These are phyloP conservation scores for Ottelia alismoides DNA, from an alignment of 106 monocot species.

Conservation along the genomic window DNA sequence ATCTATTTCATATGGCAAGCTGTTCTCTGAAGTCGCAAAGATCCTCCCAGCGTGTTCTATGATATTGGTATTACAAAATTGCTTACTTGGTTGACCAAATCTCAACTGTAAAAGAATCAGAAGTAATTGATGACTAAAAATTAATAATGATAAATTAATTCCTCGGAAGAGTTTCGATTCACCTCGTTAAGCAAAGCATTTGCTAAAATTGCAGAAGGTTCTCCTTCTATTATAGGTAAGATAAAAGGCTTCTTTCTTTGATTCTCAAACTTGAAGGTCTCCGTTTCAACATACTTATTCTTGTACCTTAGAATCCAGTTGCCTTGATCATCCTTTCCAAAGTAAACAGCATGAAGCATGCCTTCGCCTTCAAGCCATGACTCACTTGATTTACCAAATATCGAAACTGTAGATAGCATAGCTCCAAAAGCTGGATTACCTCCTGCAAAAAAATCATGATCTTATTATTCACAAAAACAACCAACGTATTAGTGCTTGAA, in stretches of 20 bases:
- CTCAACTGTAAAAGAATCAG: constrained; percentile 8
- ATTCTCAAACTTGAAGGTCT: constrained; percentile 33
- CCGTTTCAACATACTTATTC: constrained; percentile 34
- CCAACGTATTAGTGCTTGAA: too few relatives aligned
- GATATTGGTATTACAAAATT: constrained; percentile 11
- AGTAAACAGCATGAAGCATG: constrained; percentile 49
- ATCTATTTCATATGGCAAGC: constrained; percentile 14
- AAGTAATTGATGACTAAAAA: too few relatives aligned
- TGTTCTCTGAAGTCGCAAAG: constrained; percentile 5
- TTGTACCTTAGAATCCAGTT: constrained; percentile 29
- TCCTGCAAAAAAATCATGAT: constrained; percentile 29
- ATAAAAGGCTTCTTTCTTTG: constrained; percentile 24
- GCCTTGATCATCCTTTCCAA: constrained; percentile 11
- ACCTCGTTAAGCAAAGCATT: constrained; percentile 28
- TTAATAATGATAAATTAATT: too few relatives aligned
- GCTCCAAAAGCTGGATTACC: constrained; percentile 40
- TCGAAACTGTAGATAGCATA: constrained; percentile 20
- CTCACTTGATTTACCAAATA: constrained; percentile 28
- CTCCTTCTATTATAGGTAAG: constrained; percentile 36
- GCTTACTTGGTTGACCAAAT: constrained; percentile 9
- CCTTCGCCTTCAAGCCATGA: constrained; percentile 55
- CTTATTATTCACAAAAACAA: too few relatives aligned
- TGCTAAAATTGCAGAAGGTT: constrained; percentile 30
- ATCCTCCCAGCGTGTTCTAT: constrained; percentile 11
- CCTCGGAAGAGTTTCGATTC: too few relatives aligned